These are phyloP conservation scores for Zygosaccharomyces pseudorouxii DNA, from an alignment of 805 yeast genomes.

Conservation along the genomic window DNA sequence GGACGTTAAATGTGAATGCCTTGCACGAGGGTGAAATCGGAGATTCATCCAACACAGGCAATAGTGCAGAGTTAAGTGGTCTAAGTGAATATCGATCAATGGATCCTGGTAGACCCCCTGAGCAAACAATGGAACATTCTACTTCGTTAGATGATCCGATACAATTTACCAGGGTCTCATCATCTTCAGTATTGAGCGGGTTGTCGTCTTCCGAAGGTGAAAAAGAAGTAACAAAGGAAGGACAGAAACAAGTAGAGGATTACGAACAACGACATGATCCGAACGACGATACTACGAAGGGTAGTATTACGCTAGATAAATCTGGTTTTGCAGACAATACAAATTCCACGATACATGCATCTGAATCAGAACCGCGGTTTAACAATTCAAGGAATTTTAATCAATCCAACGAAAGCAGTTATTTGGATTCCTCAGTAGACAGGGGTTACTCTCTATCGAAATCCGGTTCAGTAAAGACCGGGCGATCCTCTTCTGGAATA, in stretches of 20 bases:
- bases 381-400: conserved; percentile 5
- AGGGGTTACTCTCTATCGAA: conserved; percentile 6
- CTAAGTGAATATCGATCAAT: conserved; percentile 34
- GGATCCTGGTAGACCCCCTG: conserved; percentile 43
- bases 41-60: background rate
- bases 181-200: conserved; percentile 31
- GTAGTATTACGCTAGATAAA: conserved; percentile 10
- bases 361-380: conserved; percentile 12
- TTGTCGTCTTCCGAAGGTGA: conserved; percentile 17
- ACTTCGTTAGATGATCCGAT: conserved; percentile 39
- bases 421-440: conserved; percentile 12
- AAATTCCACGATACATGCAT: conserved; percentile 26
- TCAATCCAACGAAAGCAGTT: conserved; percentile 9
- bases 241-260: background rate
- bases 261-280: background rate
- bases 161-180: conserved; percentile 40
- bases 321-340: conserved; percentile 24
- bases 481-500: conserved; percentile 4
- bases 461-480: conserved; percentile 5
- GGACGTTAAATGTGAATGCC: conserved; percentile 45
- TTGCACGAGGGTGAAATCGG: conserved; percentile 24
- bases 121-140: conserved; percentile 7
- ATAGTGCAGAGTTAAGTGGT: conserved; percentile 2
- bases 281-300: background rate
- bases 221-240: background rate